Evolutionary conservation across 495 filamentous ascomycete species (phyloP), one percentile per base, ranked within the genome.

Genomic region (Xylaria telfairii): DNA sequence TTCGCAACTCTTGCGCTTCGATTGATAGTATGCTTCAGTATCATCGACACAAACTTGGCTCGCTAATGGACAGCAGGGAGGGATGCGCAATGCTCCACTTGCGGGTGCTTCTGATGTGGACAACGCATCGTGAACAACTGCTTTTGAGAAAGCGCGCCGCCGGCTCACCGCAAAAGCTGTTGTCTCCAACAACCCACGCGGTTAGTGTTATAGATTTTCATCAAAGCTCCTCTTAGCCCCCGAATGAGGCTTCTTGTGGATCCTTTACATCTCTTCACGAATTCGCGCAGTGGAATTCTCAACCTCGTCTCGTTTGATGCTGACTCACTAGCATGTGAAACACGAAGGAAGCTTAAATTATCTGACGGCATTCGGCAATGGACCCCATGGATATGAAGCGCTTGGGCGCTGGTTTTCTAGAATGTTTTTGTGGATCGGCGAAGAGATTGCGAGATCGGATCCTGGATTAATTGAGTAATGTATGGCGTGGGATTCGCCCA

Each of bases 401-500:
- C 10, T 47, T 26, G 41, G 37, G 26, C 17, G 30, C 4, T 24
- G 56, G 56, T 47, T 24, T 68, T 57, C 53, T 30, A 54, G 64
- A 68, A 37, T 19, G 4, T 26, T 68, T 54, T 24, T 59, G 67
- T 65, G 62, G 62, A 21, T 13, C 51, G 3, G 56, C 39, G 39
- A n/a, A 49, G 4, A n/a, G 3, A 17, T 39, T 68, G 67, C 67
- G 39, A 57, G 30, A 68, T 61, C 67, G 67, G 64, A 24, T 15
- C 13, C 47, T 57, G 32, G 34, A 7, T 32, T 24, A 10, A 21
- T 65, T 65, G 41, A 64, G 61, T 64, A 47, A 68, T 47, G 54
- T 37, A 37, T 37, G 41, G 41, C 12, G 41, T 21, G 54, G 41
- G 66, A 60, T 34, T 67, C 61, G 61, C 41, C 37, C 39, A 32